Conservation (phyloP, 139 green algal genomes). For the Auxenochlorella pyrenoidosa region DNA sequence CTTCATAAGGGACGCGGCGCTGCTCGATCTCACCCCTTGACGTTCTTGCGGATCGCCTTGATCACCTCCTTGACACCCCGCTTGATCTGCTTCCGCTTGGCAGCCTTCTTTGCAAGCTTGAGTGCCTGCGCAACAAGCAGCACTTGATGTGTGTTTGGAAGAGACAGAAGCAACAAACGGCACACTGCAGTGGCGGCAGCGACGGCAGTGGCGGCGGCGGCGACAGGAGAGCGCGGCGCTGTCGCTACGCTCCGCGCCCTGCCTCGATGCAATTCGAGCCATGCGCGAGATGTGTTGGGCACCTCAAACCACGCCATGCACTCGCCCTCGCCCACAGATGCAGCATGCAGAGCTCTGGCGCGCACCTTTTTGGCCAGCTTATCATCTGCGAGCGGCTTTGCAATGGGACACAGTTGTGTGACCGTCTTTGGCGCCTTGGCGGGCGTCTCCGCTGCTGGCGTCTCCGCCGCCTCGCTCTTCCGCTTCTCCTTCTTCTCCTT, state of each 20-base stretch:
- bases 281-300: neutral
- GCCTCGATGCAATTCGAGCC: no score
- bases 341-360: neutral
- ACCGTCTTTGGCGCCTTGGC: neutral
- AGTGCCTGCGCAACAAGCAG: constrained; percentile 55
- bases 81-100: constrained; percentile 96
- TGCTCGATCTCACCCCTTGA: constrained; percentile 80
- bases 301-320: neutral
- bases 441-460: neutral
- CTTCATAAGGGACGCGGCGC: no score
- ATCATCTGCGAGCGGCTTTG: constrained; percentile 92
- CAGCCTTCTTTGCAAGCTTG: constrained; percentile 93
- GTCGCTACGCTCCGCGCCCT: no score
- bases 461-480: constrained; percentile 17
- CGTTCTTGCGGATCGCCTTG: constrained; percentile 94
- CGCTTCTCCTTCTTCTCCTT: constrained; percentile 51
- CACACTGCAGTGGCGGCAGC: neutral
- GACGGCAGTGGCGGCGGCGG: neutral
- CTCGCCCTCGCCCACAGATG: no score
- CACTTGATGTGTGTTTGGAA: neutral
- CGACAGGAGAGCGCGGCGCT: neutral
- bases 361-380: constrained; percentile 92
- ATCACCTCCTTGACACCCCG: constrained; percentile 99
- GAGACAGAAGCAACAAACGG: neutral
- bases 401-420: constrained; percentile 71